Evolutionary conservation across 768 basidiomycete genomes (phyloP), one percentile per base, ranked within the genome.

Genomic region (Podaxis mareebaensis): DNA sequence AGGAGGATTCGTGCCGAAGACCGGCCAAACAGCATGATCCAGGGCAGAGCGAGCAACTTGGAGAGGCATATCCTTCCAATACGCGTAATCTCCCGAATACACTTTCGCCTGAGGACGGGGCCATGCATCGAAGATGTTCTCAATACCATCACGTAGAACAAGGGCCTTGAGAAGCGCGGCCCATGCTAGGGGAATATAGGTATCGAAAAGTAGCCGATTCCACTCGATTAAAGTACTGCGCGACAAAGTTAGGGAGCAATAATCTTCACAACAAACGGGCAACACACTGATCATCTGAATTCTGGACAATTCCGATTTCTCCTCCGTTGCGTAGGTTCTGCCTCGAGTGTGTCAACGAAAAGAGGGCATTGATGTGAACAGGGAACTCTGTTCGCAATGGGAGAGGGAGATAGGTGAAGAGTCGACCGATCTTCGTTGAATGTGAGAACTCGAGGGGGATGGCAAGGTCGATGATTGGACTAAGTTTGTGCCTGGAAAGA

Each of bases 321-420:
- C 71, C 72, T 8, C 70, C 62, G 57, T 84, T 83, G 15, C 77
- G 72, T 13, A 85, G 69, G 49, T 80, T 75, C 58, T 84, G 81
- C 13, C 84, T 69, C 0, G 77, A 78, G 12, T 74, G 72, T 0
- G 81, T 80, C 17, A 85, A 69, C 0, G 83, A 80, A 64, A 85
- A 83, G 1, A 80, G 63, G 0, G 73, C 80, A 63, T 85, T 81
- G 2, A 84, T 63, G 60, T 84, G 83, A 4, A 75, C 72, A 0
- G 79, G 78, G 61, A 83, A 83, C 1, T 75, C 73, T 0, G 83
- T 84, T 1, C 67, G 64, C 15, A 84, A 70, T 0, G 84, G 83
- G 0, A 85, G 70, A 0, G 83, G 83, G 3, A 85, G 76, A 48
- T 74, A 81, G 0, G 83, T 83, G 66, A 83, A 85, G 12, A 85